These are phyloP conservation scores for Pyrrhoderma noxium DNA, from an alignment of 1,284 basidiomycete species.

Conservation along the genomic window DNA sequence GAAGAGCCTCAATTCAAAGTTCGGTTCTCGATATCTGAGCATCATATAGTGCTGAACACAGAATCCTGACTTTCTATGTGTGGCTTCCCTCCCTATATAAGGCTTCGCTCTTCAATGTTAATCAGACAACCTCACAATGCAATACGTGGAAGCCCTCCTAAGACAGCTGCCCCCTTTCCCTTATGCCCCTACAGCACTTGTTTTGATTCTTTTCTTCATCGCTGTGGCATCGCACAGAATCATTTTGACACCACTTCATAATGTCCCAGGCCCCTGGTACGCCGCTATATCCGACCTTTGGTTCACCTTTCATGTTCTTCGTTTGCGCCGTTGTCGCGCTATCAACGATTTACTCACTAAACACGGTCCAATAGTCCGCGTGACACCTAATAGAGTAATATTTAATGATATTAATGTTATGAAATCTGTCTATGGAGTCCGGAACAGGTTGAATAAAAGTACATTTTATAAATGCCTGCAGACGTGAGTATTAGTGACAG, in stretches of 20 bases:
- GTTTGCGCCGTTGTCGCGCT: slow-evolving; percentile 19
- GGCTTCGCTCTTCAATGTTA: too few relatives aligned
- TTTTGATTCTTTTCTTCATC: neutral
- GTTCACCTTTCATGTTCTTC: slow-evolving; percentile 18
- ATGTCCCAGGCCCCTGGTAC: slow-evolving; percentile 23
- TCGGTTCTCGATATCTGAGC: too few relatives aligned
- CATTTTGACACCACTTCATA: slow-evolving; percentile 20
- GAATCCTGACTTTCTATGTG: too few relatives aligned
- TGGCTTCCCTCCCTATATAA: too few relatives aligned
- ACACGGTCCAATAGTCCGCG: slow-evolving; percentile 22
- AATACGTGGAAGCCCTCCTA: too few relatives aligned
- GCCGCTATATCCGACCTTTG: slow-evolving; percentile 20
- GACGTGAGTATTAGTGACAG: slow-evolving; percentile 10
- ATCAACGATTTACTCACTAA: slow-evolving; percentile 19
- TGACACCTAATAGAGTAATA: slow-evolving; percentile 20
- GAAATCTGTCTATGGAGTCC: slow-evolving; percentile 20
- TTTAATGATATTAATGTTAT: slow-evolving; percentile 18
- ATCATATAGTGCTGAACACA: too few relatives aligned
- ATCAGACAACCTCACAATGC: too few relatives aligned
- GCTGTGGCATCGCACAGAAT: slow-evolving; percentile 14
- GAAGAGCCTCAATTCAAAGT: too few relatives aligned
- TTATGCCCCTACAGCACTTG: neutral
- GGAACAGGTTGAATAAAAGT: slow-evolving; percentile 19
- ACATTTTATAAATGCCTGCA: slow-evolving; percentile 24
- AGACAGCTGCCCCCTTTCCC: too few relatives aligned